phyloP scores from a whole-genome alignment of 139 green algal genomes.

The Chlamydomonas sp. region DNA sequence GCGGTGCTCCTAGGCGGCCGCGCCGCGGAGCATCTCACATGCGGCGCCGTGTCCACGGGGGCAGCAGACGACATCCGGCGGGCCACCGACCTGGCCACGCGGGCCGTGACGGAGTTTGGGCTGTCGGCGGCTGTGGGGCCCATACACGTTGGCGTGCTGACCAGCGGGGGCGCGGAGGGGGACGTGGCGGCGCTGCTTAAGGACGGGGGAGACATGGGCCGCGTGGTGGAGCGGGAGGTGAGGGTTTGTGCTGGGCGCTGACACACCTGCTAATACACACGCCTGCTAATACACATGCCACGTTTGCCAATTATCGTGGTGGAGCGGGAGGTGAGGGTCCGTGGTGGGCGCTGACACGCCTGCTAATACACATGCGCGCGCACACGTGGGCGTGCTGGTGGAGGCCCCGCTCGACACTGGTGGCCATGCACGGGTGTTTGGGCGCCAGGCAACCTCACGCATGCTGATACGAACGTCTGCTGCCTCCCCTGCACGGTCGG shows the following conservation, averaged over 20 bases:
- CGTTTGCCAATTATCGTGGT: not conserved
- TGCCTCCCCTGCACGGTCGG: constrained; percentile 47
- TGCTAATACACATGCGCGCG: not conserved
- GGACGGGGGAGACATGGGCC: constrained; percentile 37
- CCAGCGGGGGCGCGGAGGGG: constrained; percentile 69
- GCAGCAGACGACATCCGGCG: constrained; percentile 91
- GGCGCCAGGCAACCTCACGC: not conserved
- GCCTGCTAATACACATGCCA: too few species aligned
- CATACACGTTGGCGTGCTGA: constrained; percentile 78
- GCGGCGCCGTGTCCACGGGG: constrained; percentile 55
- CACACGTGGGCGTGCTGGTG: constrained; percentile 68
- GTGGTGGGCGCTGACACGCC: not conserved
- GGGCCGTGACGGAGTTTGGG: constrained; percentile 51
- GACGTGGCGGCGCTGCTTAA: constrained; percentile 32
- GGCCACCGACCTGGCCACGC: constrained; percentile 87
- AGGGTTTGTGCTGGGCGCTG: not conserved
- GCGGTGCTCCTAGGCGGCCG: constrained; percentile 91
- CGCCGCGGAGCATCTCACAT: constrained; percentile 89
- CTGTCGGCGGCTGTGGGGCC: constrained; percentile 69
- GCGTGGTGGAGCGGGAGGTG: constrained; percentile 56
- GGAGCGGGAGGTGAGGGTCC: too few species aligned
- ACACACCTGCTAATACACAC: too few species aligned
- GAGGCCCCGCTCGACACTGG: too few species aligned
- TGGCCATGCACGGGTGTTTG: too few species aligned
- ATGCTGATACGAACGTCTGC: not conserved